Conservation (phyloP, 2,329 filamentous ascomycete genomes). For the Botrytis aclada region DNA sequence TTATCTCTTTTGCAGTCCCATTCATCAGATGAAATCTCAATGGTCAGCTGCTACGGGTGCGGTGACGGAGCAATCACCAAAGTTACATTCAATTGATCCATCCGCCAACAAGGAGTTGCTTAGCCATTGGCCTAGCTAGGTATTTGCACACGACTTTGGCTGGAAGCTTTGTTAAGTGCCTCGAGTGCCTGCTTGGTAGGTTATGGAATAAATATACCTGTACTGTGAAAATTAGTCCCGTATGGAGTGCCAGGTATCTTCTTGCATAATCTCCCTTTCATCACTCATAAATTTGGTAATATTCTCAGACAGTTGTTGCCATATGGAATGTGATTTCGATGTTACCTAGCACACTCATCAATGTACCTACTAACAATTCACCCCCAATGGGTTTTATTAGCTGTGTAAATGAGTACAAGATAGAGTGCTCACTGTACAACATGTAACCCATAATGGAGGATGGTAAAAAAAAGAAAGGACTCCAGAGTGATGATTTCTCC, state of each 20-base stretch:
- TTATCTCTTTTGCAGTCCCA: neutral
- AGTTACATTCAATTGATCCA: neutral
- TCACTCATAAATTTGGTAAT: neutral
- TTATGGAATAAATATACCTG: too few relatives aligned
- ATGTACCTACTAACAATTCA: neutral
- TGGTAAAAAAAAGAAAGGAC: neutral
- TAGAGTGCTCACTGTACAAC: conserved; percentile 12
- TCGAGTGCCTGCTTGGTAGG: too few relatives aligned
- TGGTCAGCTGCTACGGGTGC: neutral
- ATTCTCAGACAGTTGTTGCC: neutral
- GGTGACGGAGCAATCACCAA: neutral
- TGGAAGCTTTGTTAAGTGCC: neutral
- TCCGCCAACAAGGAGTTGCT: neutral
- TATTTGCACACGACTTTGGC: neutral
- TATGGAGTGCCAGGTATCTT: neutral
- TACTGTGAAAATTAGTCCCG: neutral
- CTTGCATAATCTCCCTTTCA: neutral
- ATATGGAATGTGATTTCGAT: neutral
- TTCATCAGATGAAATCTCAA: conserved; percentile 9
- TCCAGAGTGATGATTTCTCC: neutral
- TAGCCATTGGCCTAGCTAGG: neutral
- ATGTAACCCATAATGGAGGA: neutral
- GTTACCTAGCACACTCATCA: neutral
- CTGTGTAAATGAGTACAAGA: conserved; percentile 4
- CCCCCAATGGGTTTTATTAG: neutral